Base-by-base conservation (phyloP, 2,329 filamentous ascomycete species). In the Coniosporium tulheliwenetii region DNA sequence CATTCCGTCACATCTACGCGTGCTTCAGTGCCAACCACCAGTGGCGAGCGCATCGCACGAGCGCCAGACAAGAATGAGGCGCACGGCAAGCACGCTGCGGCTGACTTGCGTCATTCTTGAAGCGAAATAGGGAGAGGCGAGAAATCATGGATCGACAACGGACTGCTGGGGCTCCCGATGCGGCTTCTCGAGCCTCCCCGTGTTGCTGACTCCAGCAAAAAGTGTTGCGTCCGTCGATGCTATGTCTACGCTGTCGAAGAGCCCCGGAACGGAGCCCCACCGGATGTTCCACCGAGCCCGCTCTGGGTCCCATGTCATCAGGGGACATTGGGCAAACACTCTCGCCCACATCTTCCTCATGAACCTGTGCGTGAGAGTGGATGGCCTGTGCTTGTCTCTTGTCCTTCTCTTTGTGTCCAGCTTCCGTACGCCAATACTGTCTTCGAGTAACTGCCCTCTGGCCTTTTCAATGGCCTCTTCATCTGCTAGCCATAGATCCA, bases 261-360 rank as follows among this genome's bases (percentile, higher is more conserved):
- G 30, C 9, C 30, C 30, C 12, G 41, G 34, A 31, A 45, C 42
- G 19, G 44, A 30, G 8, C 59, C 59, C 60, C 60, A 63, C 13
- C 46, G 46, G 8, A 61, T 47, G 1, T 37, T 44, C 60, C 61
- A 64, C 7, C 43, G 39, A 31, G 49, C 43, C 8, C 39, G 49
- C 30, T 44, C 34, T 8, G 47, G 40, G 46, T 66, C 50, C 48
- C 56, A 65, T 8, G 56, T 54, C 50, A 68, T 56, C 37, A 60
- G 52, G 33, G 65, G 63, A 49, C 61, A 63, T 41, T 63, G 55
- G 2, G 44, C 45, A 39, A 68, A 61, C 5, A 70, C 50, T 16
- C 51, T 52, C 5, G 52, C 47, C 55, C 66, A 71, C 12, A 70
- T 44, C 30, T 65, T 56, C 40, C 54, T 54, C 67, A 71, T 69